Evolutionary conservation across 1,139 yeast species (phyloP), one percentile per base, ranked within the genome.

Genomic region (Yamadazyma siamensis): DNA sequence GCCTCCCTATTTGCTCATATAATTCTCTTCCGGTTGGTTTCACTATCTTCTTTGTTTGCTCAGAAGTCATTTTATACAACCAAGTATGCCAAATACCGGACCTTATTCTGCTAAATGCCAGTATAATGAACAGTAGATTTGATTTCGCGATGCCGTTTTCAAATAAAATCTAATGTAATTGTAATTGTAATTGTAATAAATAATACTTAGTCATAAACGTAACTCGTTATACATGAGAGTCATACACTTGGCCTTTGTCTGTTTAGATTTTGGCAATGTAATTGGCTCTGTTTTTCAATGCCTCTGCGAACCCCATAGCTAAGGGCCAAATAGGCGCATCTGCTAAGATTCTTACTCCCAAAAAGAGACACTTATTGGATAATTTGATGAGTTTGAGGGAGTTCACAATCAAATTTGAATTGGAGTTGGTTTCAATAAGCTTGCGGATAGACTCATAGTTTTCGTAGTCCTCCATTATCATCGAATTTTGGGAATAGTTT

Each of bases 281-380:
- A 28, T 72, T 67, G 6, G 85, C 85, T 49, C 88, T 71, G 23
- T 78, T 71, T 50, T 80, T 80, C 46, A 82, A 63, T 4, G 86
- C 87, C 49, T 80, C 88, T 0, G 88, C 88, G 57, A 81, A 80
- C 12, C 80, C 72, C 54, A 81, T 62, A 1, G 87, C 84, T 33
- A 80, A 70, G 2, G 91, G 89, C 91, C 91, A 82, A 11, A 82
- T 80, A 2, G 91, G 89, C 0, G 88, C 87, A 59, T 82, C 88
- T 2, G 87, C 86, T 33, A 83, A 63, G 19, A 82, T 76, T 39
- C 87, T 62, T 10, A 82, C 81, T 17, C 91, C 91, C 33, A 82
- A 56, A 38, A 78, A 77, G 29, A 81, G 55, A 17, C 77, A 69
- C 46, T 77, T 71, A 16, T 71, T 62, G 6, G 84, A 74, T 23